A percentile compares a stretch with the other conserved stretches of the same genome.
Conservation (phyloP, 2,329 filamentous ascomycete species). For the Cadophora malorum region DNA sequence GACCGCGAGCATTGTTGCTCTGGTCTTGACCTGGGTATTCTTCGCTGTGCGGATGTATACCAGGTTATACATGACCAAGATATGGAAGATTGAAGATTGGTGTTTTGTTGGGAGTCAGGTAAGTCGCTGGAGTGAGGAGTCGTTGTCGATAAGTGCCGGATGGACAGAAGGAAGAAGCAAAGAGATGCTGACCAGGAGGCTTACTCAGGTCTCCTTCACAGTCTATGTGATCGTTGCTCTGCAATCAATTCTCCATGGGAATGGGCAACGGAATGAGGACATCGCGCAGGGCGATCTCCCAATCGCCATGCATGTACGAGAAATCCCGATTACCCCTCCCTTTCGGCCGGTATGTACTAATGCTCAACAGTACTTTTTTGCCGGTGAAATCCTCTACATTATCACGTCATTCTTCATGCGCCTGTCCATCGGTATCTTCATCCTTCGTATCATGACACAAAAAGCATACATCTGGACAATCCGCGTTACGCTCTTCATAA, state of each 20-base stretch:
- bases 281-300: slow-evolving; percentile 26
- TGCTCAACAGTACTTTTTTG: slow-evolving; percentile 25
- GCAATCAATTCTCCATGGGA: slow-evolving; percentile 28
- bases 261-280: slow-evolving; percentile 26
- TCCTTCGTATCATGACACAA: slow-evolving; percentile 26
- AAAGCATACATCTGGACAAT: slow-evolving; percentile 28
- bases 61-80: slow-evolving; percentile 25
- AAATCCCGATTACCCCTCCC: not conserved
- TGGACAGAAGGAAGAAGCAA: not conserved
- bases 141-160: no score
- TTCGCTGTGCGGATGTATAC: slow-evolving; percentile 31
- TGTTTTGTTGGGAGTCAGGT: slow-evolving; percentile 33
- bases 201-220: slow-evolving; percentile 21
- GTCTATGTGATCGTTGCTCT: slow-evolving; percentile 18
- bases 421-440: slow-evolving; percentile 32
- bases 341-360: not conserved
- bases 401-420: slow-evolving; percentile 30
- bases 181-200: not conserved
- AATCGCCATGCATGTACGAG: slow-evolving; percentile 29
- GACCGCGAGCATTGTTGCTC: slow-evolving; percentile 19
- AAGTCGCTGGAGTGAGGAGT: not conserved
- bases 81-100: slow-evolving; percentile 37
- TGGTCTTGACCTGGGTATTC: slow-evolving; percentile 32
- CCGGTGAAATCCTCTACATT: slow-evolving; percentile 27
- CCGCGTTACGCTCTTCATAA: slow-evolving; percentile 23